Base-by-base conservation (phyloP, 129 eudicot genomes). In the Cynara cardunculus region DNA sequence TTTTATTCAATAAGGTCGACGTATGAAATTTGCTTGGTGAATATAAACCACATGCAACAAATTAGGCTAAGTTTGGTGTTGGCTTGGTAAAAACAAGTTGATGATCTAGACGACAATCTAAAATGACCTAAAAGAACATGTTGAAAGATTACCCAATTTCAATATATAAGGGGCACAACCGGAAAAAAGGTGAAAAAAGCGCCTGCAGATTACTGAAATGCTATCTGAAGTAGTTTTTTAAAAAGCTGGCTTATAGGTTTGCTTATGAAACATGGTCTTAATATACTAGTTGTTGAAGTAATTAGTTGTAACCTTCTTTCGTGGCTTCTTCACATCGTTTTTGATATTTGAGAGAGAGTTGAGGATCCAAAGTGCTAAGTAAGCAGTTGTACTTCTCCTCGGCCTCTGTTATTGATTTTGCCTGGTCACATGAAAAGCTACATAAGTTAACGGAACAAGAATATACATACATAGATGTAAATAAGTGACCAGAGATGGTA, bases 291-390 rank as follows among this genome's bases (percentile, higher is more conserved):
- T 41, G 16, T 31, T 6, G 4, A 31, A 31, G 11, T 41, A 41
- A 41, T 41, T 1, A 49, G 5, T 19, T 82, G 66, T 59, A 73
- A 94, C 98, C 97, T 92, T 94, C 93, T 87, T 74, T 89, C 18
- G 97, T 92, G 72, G 98, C 98, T 87, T 92, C 98, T 89, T 94
- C 97, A 75, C 98, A 94, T 87, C 98, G 88, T 87, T 83, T 85
- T 80, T 82, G 91, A 86, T 94, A 94, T 73, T 80, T 87, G 64
- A 67, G 22, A 5, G 90, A 86, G 59, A 94, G 87, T 30, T 89
- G 70, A 18, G 94, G 87, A 85, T 89, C 96, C 82, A 94, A 85
- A 72, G 91, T 82, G 84, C 88, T 90, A 41, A 84, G 82, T 80
- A 90, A 77, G 41, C 75, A 11, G 24, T 76, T 87, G 74, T 94